These are phyloP conservation scores for Fusarium illudens DNA, from an alignment of 2,329 filamentous ascomycete genomes.

Conservation along the genomic window DNA sequence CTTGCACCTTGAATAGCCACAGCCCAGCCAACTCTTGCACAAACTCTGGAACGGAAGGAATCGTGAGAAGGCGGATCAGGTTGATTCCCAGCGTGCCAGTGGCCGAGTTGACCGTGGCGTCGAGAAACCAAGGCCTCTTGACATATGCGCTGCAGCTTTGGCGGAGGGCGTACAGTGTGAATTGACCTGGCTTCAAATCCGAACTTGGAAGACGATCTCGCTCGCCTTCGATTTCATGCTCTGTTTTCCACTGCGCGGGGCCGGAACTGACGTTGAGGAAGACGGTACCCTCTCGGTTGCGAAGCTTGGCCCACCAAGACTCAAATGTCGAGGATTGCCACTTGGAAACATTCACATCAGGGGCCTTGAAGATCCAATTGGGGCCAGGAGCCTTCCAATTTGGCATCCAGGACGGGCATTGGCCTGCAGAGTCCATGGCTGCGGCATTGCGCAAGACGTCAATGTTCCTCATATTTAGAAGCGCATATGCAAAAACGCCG, in stretches of 20 bases:
- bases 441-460: background rate
- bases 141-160: too few relatives aligned
- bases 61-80: background rate
- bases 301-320: background rate
- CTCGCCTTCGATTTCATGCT: background rate
- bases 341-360: background rate
- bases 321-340: background rate
- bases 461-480: background rate
- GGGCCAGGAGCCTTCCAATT: fast-evolving
- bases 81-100: background rate
- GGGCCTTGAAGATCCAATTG: background rate
- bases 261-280: background rate
- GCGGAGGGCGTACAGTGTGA: background rate
- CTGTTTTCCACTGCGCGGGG: background rate
- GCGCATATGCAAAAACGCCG: background rate
- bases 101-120: background rate
- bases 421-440: background rate
- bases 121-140: background rate
- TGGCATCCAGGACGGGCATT: background rate
- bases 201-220: background rate
- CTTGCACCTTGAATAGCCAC: background rate
- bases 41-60: background rate
- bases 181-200: background rate
- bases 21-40: background rate
- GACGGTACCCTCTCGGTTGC: background rate